These are phyloP conservation scores for Geranium rotundifolium DNA, from an alignment of 345 rosid genomes.

Conservation along the genomic window DNA sequence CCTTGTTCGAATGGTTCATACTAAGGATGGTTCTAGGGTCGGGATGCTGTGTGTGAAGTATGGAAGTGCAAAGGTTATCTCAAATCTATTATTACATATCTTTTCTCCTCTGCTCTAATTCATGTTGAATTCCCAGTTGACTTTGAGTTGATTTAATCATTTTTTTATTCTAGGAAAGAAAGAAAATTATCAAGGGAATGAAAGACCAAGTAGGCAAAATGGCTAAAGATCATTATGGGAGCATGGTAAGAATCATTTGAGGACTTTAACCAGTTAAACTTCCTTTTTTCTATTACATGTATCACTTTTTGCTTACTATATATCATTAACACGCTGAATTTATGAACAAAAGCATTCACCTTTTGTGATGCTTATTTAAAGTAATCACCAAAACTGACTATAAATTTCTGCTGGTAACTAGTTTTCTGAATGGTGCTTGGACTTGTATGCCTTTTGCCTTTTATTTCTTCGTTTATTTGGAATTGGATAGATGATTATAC, in stretches of 20 bases:
- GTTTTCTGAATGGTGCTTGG: too few relatives aligned
- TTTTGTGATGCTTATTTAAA: too few relatives aligned
- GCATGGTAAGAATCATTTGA: constrained; percentile 43
- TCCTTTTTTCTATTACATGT: background rate
- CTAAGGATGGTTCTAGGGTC: constrained; percentile 81
- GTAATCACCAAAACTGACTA: too few relatives aligned
- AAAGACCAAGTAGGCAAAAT: constrained; percentile 54
- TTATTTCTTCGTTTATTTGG: too few relatives aligned
- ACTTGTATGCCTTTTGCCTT: too few relatives aligned
- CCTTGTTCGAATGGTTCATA: constrained; percentile 88
- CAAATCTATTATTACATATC: background rate
- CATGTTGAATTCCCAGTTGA: constrained; percentile 4
- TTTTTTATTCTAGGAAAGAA: constrained; percentile 59
- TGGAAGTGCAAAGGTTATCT: constrained; percentile 85
- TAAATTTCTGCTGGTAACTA: too few relatives aligned
- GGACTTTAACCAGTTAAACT: constrained; percentile 2
- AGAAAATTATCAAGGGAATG: constrained; percentile 80
- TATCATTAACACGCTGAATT: too few relatives aligned
- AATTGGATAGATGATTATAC: too few relatives aligned
- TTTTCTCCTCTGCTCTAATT: constrained; percentile 1
- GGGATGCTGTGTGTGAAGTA: constrained; percentile 78
- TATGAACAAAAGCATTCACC: too few relatives aligned
- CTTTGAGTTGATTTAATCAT: constrained; percentile 1
- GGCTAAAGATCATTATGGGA: constrained; percentile 67
- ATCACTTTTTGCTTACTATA: too few relatives aligned